Conservation (phyloP, 202 grass and related monocot genomes). For the Tripidium arundinaceum region DNA sequence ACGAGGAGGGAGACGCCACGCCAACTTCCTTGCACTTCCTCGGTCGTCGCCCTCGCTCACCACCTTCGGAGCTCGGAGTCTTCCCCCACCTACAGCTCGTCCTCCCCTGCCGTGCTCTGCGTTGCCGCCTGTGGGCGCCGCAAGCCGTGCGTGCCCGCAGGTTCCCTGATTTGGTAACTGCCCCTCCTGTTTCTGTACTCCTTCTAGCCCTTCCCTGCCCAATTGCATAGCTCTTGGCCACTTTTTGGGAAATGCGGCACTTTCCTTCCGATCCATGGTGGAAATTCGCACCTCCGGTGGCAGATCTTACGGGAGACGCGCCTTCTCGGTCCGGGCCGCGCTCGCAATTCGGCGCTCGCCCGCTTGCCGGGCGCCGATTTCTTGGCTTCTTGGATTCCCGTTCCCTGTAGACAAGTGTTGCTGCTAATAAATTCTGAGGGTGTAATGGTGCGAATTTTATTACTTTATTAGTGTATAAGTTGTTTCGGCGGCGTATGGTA, state of each 20-base stretch:
- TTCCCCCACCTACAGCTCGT: neutral
- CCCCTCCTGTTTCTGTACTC: neutral
- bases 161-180: neutral
- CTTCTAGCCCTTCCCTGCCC: neutral
- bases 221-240: neutral
- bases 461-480: neutral
- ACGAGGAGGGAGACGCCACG: no score
- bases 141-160: neutral
- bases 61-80: slow-evolving; percentile 5
- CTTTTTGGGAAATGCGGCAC: slow-evolving; percentile 2
- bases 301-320: neutral
- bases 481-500: neutral
- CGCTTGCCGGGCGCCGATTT: neutral
- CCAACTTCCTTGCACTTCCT: neutral
- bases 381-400: neutral
- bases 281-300: neutral
- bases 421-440: neutral
- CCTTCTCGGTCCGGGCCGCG: neutral
- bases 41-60: neutral
- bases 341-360: neutral
- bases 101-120: neutral
- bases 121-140: neutral
- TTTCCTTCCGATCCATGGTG: slow-evolving; percentile 6
- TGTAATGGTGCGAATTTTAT: neutral
- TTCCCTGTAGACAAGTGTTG: neutral